Conservation (phyloP, 2,329 filamentous ascomycete genomes). For the Sporothrix phasma region DNA sequence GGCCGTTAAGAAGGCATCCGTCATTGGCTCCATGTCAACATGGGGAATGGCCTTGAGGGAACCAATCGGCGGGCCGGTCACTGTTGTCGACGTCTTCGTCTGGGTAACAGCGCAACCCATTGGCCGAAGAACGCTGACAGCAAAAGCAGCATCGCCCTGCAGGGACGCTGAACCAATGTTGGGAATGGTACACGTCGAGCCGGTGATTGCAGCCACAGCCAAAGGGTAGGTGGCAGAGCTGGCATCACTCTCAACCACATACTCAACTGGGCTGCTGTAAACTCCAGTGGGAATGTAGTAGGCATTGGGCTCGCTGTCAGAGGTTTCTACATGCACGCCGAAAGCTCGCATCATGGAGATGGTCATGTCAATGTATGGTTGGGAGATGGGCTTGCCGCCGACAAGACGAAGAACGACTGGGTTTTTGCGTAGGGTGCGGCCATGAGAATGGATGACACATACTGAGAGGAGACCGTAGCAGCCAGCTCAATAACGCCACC, state of each 20-base stretch:
- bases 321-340: slow-evolving; percentile 69
- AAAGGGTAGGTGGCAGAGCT: slow-evolving; percentile 96
- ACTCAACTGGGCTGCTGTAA: slow-evolving; percentile 77
- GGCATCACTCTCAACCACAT: slow-evolving; percentile 92
- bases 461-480: slow-evolving; percentile 96
- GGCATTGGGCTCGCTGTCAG: slow-evolving; percentile 70
- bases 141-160: slow-evolving; percentile 91
- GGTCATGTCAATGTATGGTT: slow-evolving; percentile 98
- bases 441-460: slow-evolving; percentile 94
- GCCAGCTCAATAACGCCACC: slow-evolving; percentile 86
- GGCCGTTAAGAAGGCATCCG: slow-evolving; percentile 92
- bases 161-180: slow-evolving; percentile 90
- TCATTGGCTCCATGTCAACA: slow-evolving; percentile 99
- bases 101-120: slow-evolving; percentile 94
- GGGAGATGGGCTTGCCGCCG: slow-evolving; percentile 94
- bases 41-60: slow-evolving; percentile 64
- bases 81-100: slow-evolving; percentile 75
- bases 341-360: slow-evolving; percentile 95
- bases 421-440: slow-evolving; percentile 93
- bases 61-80: slow-evolving; percentile 74
- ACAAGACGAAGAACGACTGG: slow-evolving; percentile 83
- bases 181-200: slow-evolving; percentile 88
- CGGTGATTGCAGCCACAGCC: slow-evolving; percentile 88
- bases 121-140: slow-evolving; percentile 74
- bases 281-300: slow-evolving; percentile 83